Base-by-base conservation (phyloP, 768 basidiomycete species). In the Termitomyces sp. region DNA sequence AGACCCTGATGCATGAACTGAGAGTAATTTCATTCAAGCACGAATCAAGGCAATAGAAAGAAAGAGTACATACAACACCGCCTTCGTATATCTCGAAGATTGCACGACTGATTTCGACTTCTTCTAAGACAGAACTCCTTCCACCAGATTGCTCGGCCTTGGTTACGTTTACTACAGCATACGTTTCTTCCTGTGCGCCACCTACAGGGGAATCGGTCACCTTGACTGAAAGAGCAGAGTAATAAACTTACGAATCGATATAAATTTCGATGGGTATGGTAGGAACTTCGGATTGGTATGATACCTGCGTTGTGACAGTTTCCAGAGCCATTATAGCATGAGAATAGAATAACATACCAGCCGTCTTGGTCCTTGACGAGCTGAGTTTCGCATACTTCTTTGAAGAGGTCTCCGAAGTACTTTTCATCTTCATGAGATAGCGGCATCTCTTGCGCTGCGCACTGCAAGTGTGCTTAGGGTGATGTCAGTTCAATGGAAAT, bases 11-110 rank as follows among this genome's bases (percentile, higher is more conserved):
- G 93, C 72, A 95, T 84, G 71, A 91, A 96, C 88, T 93, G 53
- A 14, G 33, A 48, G 36, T 18, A 13, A 36, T 43, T 49, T 32
- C 9, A 36, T 46, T 36, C 54, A 38, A 50, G 49, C 12, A 23
- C 5, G 14, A 13, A 18, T 12, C 26, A 33, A 46, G 32, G 20
- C 51, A 46, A 41, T 58, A 10, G 40, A 65, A 57, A 9, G 41
- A 65, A 57, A 20, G 20, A 3, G 18, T 41, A 75, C 78, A 63
- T 70, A 91, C 90, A 61, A 95, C 85, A 4, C 86, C 93, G 13
- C 93, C 94, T 72, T 95, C 93, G 66, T 95, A 96, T 9, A 91
- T 74, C 70, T 95, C 94, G 63, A 95, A 96, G 56, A 93, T 73
- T 0, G 92, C 91, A 33, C 93, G 77, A 23, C 89, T 92, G 44